These are phyloP conservation scores for Tillandsia leiboldiana DNA, from an alignment of 176 grass and related monocot genomes.

Conservation along the genomic window DNA sequence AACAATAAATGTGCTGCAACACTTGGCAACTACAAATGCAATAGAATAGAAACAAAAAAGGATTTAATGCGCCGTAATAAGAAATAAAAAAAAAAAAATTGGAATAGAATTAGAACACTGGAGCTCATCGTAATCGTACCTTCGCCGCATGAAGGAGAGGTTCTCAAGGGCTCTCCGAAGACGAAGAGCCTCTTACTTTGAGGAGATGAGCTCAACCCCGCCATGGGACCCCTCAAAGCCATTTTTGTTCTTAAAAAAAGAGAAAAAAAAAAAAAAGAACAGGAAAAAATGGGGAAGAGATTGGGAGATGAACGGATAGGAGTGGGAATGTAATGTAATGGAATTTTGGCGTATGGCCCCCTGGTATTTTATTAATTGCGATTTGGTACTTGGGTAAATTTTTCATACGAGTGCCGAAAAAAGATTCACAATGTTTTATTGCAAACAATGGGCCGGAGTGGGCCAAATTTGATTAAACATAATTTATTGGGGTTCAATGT, in stretches of 20 bases:
- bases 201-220: conserved; percentile 5
- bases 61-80: not conserved
- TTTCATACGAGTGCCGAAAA: too few relatives aligned
- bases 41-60: not conserved
- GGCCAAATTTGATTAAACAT: too few relatives aligned
- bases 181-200: conserved; percentile 36
- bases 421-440: too few relatives aligned
- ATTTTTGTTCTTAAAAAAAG: conserved; percentile 14
- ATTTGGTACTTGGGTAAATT: too few relatives aligned
- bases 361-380: too few relatives aligned
- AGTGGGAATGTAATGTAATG: too few relatives aligned
- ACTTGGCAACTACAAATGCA: not conserved
- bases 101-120: not conserved
- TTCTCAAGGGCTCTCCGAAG: conserved; percentile 14
- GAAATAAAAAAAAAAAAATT: not conserved
- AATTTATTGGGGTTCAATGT: too few relatives aligned
- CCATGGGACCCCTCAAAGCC: conserved; percentile 24
- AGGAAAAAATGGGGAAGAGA: conserved; percentile 1
- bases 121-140: conserved; percentile 11
- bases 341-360: too few relatives aligned
- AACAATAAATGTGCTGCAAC: not conserved
- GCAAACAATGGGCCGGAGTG: too few relatives aligned
- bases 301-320: not conserved
- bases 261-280: not conserved
- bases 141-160: conserved; percentile 20